These are phyloP conservation scores for Cyberlindnera misumaiensis DNA, from an alignment of 805 yeast species.

Conservation along the genomic window DNA sequence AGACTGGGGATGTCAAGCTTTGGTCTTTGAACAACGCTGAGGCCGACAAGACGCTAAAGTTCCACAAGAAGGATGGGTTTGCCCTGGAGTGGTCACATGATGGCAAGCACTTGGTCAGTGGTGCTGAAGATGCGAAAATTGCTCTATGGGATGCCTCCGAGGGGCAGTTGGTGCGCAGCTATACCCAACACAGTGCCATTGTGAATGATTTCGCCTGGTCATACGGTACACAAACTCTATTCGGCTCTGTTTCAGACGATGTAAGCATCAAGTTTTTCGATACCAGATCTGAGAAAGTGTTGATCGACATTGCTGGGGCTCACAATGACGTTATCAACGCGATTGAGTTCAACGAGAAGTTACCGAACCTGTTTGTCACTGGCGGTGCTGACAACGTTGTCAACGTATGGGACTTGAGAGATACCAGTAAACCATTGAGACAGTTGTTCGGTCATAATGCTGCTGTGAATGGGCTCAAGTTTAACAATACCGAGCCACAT, in stretches of 20 bases:
- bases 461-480: constrained; percentile 49
- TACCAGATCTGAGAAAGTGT: constrained; percentile 31
- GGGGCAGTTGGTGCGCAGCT: constrained; percentile 29
- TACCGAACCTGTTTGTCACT: constrained; percentile 54
- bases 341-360: constrained; percentile 54
- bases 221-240: constrained; percentile 32
- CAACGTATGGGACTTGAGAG: constrained; percentile 69
- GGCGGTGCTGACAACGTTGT: constrained; percentile 76
- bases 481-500: constrained; percentile 42
- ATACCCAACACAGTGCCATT: constrained; percentile 42
- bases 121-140: constrained; percentile 59
- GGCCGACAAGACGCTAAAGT: constrained; percentile 30
- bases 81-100: constrained; percentile 61
- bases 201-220: constrained; percentile 68
- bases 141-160: constrained; percentile 52
- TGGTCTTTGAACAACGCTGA: constrained; percentile 27
- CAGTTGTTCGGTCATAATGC: constrained; percentile 61
- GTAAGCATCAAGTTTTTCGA: constrained; percentile 55
- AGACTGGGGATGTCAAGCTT: constrained; percentile 42
- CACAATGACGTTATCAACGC: constrained; percentile 62
- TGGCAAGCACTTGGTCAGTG: constrained; percentile 47
- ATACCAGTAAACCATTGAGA: constrained; percentile 50
- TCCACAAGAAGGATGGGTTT: constrained; percentile 61
- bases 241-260: constrained; percentile 73
- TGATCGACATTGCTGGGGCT: constrained; percentile 38